phyloP scores from a whole-genome alignment of 805 yeast genomes.

The Isabelozyma rhagii region DNA sequence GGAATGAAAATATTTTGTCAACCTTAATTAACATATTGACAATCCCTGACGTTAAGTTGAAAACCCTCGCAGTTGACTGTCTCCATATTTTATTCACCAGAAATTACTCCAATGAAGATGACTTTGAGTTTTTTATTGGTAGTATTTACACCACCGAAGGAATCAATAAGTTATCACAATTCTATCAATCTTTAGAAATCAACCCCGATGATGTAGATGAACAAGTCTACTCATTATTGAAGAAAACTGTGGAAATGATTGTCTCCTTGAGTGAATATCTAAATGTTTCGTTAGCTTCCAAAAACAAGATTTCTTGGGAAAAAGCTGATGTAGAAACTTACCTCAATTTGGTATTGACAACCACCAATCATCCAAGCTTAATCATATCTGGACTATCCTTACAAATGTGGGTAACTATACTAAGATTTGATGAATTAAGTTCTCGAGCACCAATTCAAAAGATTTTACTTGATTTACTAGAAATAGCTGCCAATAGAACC shows the following conservation, averaged over 20 bases:
- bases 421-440: slow-evolving; percentile 75
- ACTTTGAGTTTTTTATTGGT: slow-evolving; percentile 76
- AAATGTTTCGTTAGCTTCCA: slow-evolving; percentile 40
- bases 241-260: slow-evolving; percentile 90
- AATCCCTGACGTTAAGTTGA: slow-evolving; percentile 60
- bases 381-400: slow-evolving; percentile 88
- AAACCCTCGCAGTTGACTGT: slow-evolving; percentile 85
- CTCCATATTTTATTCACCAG: slow-evolving; percentile 86
- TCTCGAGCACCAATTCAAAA: slow-evolving; percentile 53
- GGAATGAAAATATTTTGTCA: slow-evolving; percentile 60
- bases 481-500: slow-evolving; percentile 73
- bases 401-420: slow-evolving; percentile 90
- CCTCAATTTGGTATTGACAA: slow-evolving; percentile 69
- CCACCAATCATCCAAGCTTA: slow-evolving; percentile 80
- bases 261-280: slow-evolving; percentile 82
- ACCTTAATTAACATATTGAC: slow-evolving; percentile 60
- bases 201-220: slow-evolving; percentile 77
- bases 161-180: slow-evolving; percentile 61
- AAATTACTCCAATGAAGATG: slow-evolving; percentile 58
- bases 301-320: slow-evolving; percentile 46
- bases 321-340: slow-evolving; percentile 65
- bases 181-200: slow-evolving; percentile 58
- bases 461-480: slow-evolving; percentile 65
- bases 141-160: slow-evolving; percentile 73
- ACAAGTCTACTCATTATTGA: slow-evolving; percentile 71